Evolutionary conservation across 805 yeast species (phyloP).

Genomic region (Wickerhamiella brachini): DNA sequence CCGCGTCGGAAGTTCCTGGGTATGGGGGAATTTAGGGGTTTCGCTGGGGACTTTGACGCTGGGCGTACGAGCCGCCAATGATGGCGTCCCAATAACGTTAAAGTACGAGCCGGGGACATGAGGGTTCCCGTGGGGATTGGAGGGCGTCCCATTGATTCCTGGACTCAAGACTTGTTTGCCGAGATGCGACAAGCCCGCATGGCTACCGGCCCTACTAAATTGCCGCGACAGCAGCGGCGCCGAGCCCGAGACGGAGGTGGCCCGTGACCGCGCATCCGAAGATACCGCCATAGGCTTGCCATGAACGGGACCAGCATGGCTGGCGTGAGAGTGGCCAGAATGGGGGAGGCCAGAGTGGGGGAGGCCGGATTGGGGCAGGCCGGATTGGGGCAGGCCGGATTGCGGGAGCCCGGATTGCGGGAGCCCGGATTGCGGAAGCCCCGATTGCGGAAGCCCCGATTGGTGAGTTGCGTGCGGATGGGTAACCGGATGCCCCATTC

Average conservation of each 20-base stretch:
- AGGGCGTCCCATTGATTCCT: conserved; percentile 9
- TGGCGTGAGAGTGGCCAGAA: too few species aligned
- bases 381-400: too few species aligned
- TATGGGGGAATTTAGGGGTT: conserved; percentile 5
- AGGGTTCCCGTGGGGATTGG: conserved; percentile 19
- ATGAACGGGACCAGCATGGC: background rate
- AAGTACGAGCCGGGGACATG: background rate
- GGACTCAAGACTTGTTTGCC: background rate
- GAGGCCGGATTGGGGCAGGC: too few species aligned
- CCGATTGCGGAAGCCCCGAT: too few species aligned
- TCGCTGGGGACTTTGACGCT: background rate
- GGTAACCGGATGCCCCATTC: background rate
- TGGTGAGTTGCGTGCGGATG: too few species aligned
- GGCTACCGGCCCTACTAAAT: background rate
- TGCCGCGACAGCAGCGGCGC: background rate
- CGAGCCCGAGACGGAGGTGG: background rate
- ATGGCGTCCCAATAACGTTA: background rate
- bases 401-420: too few species aligned
- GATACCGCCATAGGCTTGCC: background rate
- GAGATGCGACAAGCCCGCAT: background rate
- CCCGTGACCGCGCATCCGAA: background rate
- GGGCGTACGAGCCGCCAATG: background rate
- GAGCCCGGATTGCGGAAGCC: too few species aligned
- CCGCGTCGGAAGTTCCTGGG: conserved; percentile 5
- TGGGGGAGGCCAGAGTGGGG: too few species aligned